Base-by-base conservation (phyloP, 2,329 filamentous ascomycete genomes). In the Colletotrichum incanum region DNA sequence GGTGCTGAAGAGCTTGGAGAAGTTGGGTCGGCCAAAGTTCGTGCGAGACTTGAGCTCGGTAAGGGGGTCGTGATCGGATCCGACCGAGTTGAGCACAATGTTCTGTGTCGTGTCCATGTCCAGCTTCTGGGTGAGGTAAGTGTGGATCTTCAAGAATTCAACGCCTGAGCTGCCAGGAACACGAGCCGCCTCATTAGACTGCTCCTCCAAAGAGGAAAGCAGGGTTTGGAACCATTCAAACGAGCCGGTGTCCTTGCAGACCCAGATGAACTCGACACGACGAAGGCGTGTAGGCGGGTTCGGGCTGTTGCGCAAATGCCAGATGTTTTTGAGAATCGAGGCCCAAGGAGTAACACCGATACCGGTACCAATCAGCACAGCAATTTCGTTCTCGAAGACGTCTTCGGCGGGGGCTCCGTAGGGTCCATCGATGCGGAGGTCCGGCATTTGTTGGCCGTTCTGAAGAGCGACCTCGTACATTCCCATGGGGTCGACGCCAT, bases 201-300 rank as follows among this genome's bases (percentile, higher is more conserved):
- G 96, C 45, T 92, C 88, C 83, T 99, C 96, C 28, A 99, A 92
- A 0, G 94, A 97, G 0, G 93, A 94, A 20, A 99, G 89, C 0
- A 99, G 91, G 1, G 93, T 95, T 81, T 99, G 96, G 87, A 99
- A 98, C 96, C 96, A 99, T 84, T 98, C 96, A 79, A 99, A 99
- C 0, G 95, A 98, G 43, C 90, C 93, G 0, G 95, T 98, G 79
- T 98, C 95, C 82, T 94, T 96, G 89, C 96, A 98, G 63, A 98
- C 93, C 96, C 96, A 99, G 86, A 99, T 97, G 84, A 99, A 99
- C 82, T 99, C 96, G 41, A 99, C 96, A 81, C 96, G 93, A 72
- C 95, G 93, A 58, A 99, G 92, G 79, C 96, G 94, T 61, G 90
- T 91, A 1, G 96, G 95, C 31, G 95, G 94, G 85, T 98, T 96